Conservation (phyloP, 306 rosid species). For the Cicer arietinum region DNA sequence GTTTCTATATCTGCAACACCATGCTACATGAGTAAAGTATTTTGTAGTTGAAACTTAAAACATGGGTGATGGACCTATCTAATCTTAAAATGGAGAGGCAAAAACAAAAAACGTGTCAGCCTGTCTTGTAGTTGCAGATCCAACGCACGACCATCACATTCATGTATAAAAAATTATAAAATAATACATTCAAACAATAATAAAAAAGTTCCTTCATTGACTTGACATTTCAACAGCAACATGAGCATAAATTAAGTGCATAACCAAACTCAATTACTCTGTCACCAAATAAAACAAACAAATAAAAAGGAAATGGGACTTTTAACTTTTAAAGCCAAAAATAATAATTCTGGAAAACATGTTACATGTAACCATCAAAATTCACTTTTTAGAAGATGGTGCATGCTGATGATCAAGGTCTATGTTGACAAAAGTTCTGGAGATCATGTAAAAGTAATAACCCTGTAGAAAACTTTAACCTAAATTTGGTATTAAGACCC, state of each 20-base stretch:
- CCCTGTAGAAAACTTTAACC: constrained; percentile 28
- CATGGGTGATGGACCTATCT: constrained; percentile 42
- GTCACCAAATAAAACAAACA: constrained; percentile 29
- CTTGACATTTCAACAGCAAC: constrained; percentile 47
- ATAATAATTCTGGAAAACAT: neutral
- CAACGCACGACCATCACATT: constrained; percentile 52
- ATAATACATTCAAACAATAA: neutral
- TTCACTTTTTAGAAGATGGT: constrained; percentile 20
- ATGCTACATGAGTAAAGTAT: no score
- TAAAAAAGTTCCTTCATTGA: constrained; percentile 23
- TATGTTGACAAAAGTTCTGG: constrained; percentile 4
- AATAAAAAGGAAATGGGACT: neutral
- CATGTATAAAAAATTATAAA: constrained; percentile 34
- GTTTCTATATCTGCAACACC: no score
- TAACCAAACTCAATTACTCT: constrained; percentile 36
- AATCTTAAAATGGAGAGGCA: constrained; percentile 33
- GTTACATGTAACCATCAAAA: constrained; percentile 31
- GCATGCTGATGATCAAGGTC: constrained; percentile 28
- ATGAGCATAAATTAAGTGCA: constrained; percentile 19
- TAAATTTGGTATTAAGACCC: constrained; percentile 25
- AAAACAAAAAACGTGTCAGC: constrained; percentile 36
- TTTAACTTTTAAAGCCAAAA: neutral
- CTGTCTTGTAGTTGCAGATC: constrained; percentile 42
- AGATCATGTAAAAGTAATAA: neutral
- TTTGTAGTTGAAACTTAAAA: constrained; percentile 10